Base-by-base conservation (phyloP, 495 filamentous ascomycete species). In the Penicillium fimorum region DNA sequence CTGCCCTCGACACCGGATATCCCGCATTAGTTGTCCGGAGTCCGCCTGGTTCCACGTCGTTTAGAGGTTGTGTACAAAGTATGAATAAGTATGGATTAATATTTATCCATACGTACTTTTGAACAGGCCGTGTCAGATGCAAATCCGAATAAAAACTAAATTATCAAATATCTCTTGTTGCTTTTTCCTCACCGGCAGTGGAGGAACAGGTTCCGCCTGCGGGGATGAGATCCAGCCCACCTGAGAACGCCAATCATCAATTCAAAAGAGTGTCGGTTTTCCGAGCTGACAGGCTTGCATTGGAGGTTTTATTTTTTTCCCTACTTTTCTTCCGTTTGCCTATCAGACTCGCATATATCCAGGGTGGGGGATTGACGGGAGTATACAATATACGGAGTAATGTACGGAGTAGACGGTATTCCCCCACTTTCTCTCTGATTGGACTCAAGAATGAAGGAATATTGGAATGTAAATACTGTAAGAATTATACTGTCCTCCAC, bases 211-310 rank as follows among this genome's bases (percentile, higher is more conserved):
- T 68, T 67, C 69, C 65, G 66, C 65, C 55, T 68, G 70, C 70
- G 67, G 72, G 49, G 63, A 66, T 71, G 66, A 64, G 53, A 57
- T 59, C 48, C 55, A 59, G 57, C 32, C 22, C 40, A 47, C 35
- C 35, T 17, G 37, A 40, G 24, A 24, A 45, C 50, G 45, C 71
- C 72, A 75, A 75, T 75, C 67, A 72, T 27, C 56, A 57, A 41
- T 50, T 17, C 55, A 47, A 62, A 47, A 62, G 52, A 58, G 58
- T 47, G 40, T 30, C 49, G 7, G 17, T 55, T 58, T 71, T 68
- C 72, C 70, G 62, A 68, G 66, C 33, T 65, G 63, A 63, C 64
- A 72, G 70, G 59, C 66, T 63, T 72, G 71, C 67, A 70, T 63
- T 22, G 22, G 22, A 22, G 43, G 38, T 22, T 20, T 9, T n/a